phyloP scores from a whole-genome alignment of 192 early-diverging fungal genomes.

The Coemansia sp. region DNA sequence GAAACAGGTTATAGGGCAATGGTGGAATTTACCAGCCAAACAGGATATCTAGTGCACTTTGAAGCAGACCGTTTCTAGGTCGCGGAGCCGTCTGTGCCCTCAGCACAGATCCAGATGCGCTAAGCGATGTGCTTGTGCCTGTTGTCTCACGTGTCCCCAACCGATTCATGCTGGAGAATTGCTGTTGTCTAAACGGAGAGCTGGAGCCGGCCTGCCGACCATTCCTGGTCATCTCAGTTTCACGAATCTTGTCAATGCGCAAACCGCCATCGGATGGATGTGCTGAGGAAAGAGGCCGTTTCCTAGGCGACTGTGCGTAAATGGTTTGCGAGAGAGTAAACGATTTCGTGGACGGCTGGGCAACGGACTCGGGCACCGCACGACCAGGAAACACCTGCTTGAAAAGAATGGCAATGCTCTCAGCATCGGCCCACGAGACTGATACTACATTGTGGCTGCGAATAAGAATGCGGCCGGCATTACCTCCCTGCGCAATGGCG shows the following conservation, averaged over 20 bases:
- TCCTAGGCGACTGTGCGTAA: conserved; percentile 43
- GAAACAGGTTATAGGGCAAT: background rate
- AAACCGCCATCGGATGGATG: conserved; percentile 10
- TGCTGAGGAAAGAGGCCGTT: conserved; percentile 11
- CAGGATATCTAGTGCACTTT: conserved; percentile 47
- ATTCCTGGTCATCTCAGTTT: conserved; percentile 4
- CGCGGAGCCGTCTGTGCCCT: conserved; percentile 17
- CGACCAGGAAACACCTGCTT: conserved; percentile 31
- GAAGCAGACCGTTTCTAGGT: conserved; percentile 48
- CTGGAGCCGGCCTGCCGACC: background rate
- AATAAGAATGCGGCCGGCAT: conserved; percentile 28
- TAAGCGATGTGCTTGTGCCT: background rate
- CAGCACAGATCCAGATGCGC: conserved; percentile 17
- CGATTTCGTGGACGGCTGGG: conserved; percentile 12
- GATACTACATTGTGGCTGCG: conserved; percentile 25
- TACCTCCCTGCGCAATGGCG: conserved; percentile 29
- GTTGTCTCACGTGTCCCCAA: background rate
- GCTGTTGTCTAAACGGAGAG: conserved; percentile 36
- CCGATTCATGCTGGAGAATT: background rate
- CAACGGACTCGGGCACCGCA: conserved; percentile 29
- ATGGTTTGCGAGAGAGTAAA: conserved; percentile 34
- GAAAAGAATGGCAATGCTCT: conserved; percentile 29
- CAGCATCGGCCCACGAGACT: conserved; percentile 29
- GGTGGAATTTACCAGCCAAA: conserved; percentile 37
- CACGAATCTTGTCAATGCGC: conserved; percentile 12